phyloP scores from a whole-genome alignment of 2,329 filamentous ascomycete genomes.

The Colletotrichum horii region DNA sequence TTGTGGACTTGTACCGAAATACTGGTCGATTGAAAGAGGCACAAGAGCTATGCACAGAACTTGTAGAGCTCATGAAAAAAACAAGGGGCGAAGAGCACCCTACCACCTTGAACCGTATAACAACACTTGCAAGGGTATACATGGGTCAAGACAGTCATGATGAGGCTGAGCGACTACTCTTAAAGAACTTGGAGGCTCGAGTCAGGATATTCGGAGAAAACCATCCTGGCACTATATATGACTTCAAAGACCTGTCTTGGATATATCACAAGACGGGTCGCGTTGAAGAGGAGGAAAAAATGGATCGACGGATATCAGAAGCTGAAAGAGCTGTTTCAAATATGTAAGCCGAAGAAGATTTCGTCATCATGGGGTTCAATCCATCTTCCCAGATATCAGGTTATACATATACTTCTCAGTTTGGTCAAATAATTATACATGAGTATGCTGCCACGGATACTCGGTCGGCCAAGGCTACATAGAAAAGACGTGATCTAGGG shows the following conservation, averaged over 20 bases:
- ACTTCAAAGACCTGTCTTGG: rapidly evolving
- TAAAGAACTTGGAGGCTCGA: rapidly evolving
- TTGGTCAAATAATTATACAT: no score
- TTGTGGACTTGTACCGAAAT: rapidly evolving
- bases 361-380: no score
- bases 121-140: rapidly evolving
- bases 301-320: neutral
- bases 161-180: neutral
- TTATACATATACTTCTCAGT: no score
- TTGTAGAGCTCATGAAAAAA: neutral
- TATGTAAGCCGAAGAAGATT: no score
- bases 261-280: neutral
- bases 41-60: neutral
- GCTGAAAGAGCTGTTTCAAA: no score
- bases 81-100: rapidly evolving
- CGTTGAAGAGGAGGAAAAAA: neutral
- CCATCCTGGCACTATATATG: rapidly evolving
- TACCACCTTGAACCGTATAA: rapidly evolving
- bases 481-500: no score
- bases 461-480: no score
- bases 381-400: no score
- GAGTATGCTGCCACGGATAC: no score
- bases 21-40: neutral
- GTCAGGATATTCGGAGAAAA: neutral
- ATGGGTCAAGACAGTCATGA: rapidly evolving